A percentile compares a stretch with the other conserved stretches of the same genome.
Evolutionary conservation across 148 eudicot species (phyloP).

Genomic region (Silene latifolia): DNA sequence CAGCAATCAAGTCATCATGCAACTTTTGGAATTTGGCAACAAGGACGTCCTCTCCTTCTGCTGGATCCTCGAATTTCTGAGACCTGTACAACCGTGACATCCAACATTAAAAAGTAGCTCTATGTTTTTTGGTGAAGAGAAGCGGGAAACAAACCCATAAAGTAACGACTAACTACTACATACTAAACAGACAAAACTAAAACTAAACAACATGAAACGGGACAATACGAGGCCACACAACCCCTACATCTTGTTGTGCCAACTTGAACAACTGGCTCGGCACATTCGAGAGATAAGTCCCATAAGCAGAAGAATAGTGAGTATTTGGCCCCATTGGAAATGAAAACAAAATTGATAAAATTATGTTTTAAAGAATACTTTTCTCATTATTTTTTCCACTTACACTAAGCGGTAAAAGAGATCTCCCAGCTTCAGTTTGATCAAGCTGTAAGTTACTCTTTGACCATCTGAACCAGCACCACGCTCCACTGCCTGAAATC

Average conservation of each 20-base stretch:
- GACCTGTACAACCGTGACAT: conserved; percentile 47
- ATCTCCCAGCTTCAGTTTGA: conserved; percentile 85
- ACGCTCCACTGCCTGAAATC: conserved; percentile 74
- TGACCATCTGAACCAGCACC: conserved; percentile 95
- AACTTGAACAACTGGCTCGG: no score
- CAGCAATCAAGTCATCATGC: conserved; percentile 62
- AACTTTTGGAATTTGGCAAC: conserved; percentile 73
- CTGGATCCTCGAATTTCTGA: conserved; percentile 92
- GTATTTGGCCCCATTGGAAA: no score
- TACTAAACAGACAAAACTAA: no score
- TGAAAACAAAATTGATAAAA: background rate
- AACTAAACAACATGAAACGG: no score
- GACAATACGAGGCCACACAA: no score
- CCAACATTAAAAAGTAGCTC: conserved; percentile 2
- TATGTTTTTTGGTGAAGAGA: no score
- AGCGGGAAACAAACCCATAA: no score
- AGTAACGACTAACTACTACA: no score
- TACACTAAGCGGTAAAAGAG: conserved; percentile 87
- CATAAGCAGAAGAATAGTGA: background rate
- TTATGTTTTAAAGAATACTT: background rate
- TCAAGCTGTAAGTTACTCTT: conserved; percentile 67
- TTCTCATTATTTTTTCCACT: conserved; percentile 31
- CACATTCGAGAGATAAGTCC: no score
- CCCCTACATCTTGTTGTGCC: no score
- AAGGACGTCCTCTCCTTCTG: conserved; percentile 79